Evolutionary conservation across 148 eudicot genomes (phyloP).

Genomic region (Limonium bicolor): DNA sequence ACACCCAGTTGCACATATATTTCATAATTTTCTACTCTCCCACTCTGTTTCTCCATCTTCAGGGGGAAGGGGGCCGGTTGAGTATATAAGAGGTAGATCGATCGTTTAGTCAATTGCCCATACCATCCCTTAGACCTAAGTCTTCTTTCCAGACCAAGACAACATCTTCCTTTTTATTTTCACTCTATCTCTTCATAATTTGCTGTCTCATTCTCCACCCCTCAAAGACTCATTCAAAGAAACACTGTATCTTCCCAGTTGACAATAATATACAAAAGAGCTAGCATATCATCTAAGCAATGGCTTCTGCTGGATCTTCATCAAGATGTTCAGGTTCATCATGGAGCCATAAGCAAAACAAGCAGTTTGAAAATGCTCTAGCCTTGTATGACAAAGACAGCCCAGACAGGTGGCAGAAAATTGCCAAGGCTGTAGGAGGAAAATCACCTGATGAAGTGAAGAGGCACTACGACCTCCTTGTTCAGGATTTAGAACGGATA

Average conservation of each 20-base stretch:
- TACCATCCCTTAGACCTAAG: too few relatives aligned
- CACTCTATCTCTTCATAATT: background rate
- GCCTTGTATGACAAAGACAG: constrained; percentile 8
- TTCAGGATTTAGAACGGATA: constrained; percentile 3
- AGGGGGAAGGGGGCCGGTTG: too few relatives aligned
- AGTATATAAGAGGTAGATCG: too few relatives aligned
- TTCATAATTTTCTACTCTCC: too few relatives aligned
- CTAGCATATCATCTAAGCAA: too few relatives aligned
- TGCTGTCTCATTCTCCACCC: background rate
- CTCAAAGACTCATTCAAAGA: background rate
- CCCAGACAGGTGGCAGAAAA: constrained; percentile 8
- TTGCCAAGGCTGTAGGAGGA: constrained; percentile 9
- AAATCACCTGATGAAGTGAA: constrained; percentile 3
- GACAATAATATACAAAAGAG: background rate
- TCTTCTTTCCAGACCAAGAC: background rate
- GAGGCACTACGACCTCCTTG: constrained; percentile 2
- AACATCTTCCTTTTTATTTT: background rate
- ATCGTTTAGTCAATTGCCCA: too few relatives aligned
- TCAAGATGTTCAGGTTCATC: background rate
- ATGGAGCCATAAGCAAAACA: constrained; percentile 7
- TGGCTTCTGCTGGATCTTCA: constrained; percentile 1
- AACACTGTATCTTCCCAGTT: background rate
- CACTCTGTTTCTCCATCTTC: too few relatives aligned
- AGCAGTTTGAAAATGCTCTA: constrained; percentile 6
- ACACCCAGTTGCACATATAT: too few relatives aligned